Evolutionary conservation across 1,284 basidiomycete genomes (phyloP).

Genomic region (Cerioporus squamosus): DNA sequence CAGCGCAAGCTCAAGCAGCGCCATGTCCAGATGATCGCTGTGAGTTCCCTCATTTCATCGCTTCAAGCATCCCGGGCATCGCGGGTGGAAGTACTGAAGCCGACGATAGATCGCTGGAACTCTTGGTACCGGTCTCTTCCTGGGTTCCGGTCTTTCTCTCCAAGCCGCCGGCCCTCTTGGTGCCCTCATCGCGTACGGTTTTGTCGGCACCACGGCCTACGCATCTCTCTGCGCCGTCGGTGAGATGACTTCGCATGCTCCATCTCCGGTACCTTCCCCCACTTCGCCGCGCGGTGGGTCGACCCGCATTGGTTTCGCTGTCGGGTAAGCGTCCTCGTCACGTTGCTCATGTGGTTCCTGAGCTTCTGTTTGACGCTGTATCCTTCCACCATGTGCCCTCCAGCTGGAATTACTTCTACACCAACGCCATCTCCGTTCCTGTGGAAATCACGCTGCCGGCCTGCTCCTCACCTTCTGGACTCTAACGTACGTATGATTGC

Average conservation of each 20-base stretch:
- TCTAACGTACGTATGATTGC: conserved; percentile 41
- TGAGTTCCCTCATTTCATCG: conserved; percentile 28
- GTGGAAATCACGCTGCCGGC: conserved; percentile 80
- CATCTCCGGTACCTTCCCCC: conserved; percentile 76
- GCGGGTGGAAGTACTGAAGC: neutral
- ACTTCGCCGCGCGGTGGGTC: conserved; percentile 74
- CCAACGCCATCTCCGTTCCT: conserved; percentile 65
- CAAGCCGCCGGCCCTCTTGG: conserved; percentile 60
- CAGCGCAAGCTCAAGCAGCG: conserved; percentile 70
- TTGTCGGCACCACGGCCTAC: conserved; percentile 68
- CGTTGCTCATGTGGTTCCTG: neutral
- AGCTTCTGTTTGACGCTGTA: neutral
- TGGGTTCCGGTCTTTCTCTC: conserved; percentile 74
- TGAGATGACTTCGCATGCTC: conserved; percentile 75
- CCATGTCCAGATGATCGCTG: conserved; percentile 70
- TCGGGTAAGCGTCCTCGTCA: conserved; percentile 28
- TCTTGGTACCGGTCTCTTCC: conserved; percentile 81
- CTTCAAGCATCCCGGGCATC: no score
- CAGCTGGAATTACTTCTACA: conserved; percentile 52
- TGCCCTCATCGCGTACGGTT: conserved; percentile 61
- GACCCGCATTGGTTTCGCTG: conserved; percentile 76
- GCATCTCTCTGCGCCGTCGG: conserved; percentile 67
- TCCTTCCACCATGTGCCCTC: no score
- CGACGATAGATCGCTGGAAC: conserved; percentile 67
- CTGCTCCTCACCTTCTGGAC: conserved; percentile 82